Percentiles rank a stretch among this genome's conserved stretches.
These are phyloP conservation scores for Phylloporus rhodoxanthus DNA, from an alignment of 768 basidiomycete species.

Conservation along the genomic window DNA sequence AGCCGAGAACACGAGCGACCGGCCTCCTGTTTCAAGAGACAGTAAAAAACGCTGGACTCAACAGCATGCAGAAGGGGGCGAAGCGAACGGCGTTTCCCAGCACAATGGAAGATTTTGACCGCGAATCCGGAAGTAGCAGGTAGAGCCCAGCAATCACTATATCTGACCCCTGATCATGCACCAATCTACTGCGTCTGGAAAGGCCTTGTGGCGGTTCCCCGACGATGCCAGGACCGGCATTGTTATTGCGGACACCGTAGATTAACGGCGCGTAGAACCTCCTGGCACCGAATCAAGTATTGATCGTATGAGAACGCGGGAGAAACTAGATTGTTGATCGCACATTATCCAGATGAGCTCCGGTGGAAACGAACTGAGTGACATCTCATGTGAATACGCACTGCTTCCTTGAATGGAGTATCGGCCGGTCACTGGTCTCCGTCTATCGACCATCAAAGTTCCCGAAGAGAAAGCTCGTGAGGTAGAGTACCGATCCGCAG, in stretches of 20 bases:
- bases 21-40: slow-evolving; percentile 3
- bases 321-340: background rate
- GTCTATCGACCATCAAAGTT: slow-evolving; percentile 11
- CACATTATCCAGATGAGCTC: slow-evolving; percentile 1
- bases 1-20: slow-evolving; percentile 1
- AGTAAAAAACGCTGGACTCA: background rate
- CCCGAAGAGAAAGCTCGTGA: background rate
- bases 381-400: background rate
- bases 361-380: slow-evolving; percentile 1
- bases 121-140: slow-evolving; percentile 26
- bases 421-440: background rate
- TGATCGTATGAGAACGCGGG: slow-evolving; percentile 3
- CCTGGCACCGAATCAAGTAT: slow-evolving; percentile 9
- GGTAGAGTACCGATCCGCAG: slow-evolving; percentile 5
- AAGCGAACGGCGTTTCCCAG: slow-evolving; percentile 22
- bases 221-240: slow-evolving; percentile 19
- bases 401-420: slow-evolving; percentile 2
- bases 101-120: slow-evolving; percentile 17
- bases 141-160: slow-evolving; percentile 20
- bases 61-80: slow-evolving; percentile 6
- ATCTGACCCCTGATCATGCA: slow-evolving; percentile 20
- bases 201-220: slow-evolving; percentile 26
- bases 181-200: slow-evolving; percentile 25
- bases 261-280: slow-evolving; percentile 16
- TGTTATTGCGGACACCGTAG: slow-evolving; percentile 17